Evolutionary conservation across 352 stramenopile genomes (phyloP), one percentile per base, ranked within the genome.

Genomic region (Detonula confervacea): DNA sequence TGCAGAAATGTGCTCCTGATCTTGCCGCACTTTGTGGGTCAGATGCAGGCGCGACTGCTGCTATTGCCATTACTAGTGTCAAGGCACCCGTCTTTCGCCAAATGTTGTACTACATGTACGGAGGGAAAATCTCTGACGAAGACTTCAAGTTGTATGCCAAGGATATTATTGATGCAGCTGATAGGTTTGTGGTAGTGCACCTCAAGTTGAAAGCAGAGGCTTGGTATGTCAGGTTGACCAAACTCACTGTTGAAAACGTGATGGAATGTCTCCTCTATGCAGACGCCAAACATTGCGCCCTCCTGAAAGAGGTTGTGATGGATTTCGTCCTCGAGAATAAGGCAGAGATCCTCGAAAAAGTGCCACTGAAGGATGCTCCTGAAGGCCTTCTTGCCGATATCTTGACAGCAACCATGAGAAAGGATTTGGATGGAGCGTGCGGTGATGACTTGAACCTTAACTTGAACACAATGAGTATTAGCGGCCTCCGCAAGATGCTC

Each of bases 71-170:
- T 9, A 8, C 3, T 25, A 24, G 27, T 51, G 24, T 56, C 37
- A 56, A 39, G 24, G 9, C 59, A 22, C 22, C 52, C 9, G 37
- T 54, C 30, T 66, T 66, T 37, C 57, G 22, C 18, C 49, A 54
- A 14, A 42, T 51, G 20, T 7, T 77, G 9, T 69, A 52, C 27
- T 68, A 77, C 27, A 24, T 77, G 27, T 77, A 62, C 56, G 54
- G 55, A 60, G 18, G 54, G 29, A 52, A 64, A 22, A 18, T 57
- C 18, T 16, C 22, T 2, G 27, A 59, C 7, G 35, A 42, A 20
- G 55, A 61, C 16, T n/a, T 77, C 37, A 60, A 60, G 30, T 37
- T 24, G 3, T 18, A 67, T 22, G 22, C 42, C 2, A 62, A 56
- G 46, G 42, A 54, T 2, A 69, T 68, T 12, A 57, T 62, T 2